Evolutionary conservation across 2,329 filamentous ascomycete genomes (phyloP).

Genomic region (Thielaviopsis ethacetica): DNA sequence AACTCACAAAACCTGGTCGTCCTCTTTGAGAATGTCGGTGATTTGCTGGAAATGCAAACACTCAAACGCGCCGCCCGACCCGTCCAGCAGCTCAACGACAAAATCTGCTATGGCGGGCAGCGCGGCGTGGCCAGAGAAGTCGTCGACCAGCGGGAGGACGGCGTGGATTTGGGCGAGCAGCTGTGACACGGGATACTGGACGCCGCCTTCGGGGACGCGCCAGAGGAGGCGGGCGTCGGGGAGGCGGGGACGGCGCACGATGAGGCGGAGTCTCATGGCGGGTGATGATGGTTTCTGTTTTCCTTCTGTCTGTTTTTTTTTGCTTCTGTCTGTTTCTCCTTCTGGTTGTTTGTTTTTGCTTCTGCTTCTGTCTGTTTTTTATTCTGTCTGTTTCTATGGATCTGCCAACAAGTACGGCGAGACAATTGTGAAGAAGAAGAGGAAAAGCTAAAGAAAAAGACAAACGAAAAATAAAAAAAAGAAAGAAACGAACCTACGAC

Average conservation of each 20-base stretch:
- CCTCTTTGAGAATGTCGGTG: constrained; percentile 54
- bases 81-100: constrained; percentile 52
- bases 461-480: neutral
- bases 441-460: constrained; percentile 1
- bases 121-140: constrained; percentile 24
- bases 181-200: constrained; percentile 57
- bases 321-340: no score
- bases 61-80: constrained; percentile 51
- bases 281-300: no score
- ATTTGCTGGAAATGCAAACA: constrained; percentile 74
- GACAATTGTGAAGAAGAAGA: neutral
- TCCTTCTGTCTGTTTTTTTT: no score
- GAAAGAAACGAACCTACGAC: neutral
- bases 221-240: constrained; percentile 60
- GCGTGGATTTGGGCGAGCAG: constrained; percentile 67
- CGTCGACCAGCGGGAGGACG: constrained; percentile 56
- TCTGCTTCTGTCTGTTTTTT: no score
- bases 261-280: constrained; percentile 61
- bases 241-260: constrained; percentile 55
- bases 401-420: no score
- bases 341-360: no score
- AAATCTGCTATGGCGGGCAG: constrained; percentile 88
- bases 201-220: constrained; percentile 39
- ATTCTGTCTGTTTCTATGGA: no score
- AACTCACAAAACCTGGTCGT: constrained; percentile 66